Evolutionary conservation across 257 asterid species (phyloP), one percentile per base, ranked within the genome.

Genomic region (Agastache rugosa): DNA sequence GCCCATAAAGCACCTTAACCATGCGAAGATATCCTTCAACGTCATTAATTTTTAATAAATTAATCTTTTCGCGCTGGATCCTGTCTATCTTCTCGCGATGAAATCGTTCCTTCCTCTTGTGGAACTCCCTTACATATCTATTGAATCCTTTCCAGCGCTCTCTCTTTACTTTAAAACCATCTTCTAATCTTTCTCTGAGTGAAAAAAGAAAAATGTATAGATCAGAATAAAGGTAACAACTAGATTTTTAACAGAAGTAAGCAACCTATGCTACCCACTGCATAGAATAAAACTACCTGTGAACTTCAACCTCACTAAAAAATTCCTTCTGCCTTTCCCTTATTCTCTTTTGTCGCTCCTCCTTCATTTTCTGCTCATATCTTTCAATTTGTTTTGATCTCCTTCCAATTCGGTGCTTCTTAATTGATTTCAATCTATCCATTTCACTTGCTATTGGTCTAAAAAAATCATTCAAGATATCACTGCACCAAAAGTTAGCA

Each of bases 21-120:
- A 95, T 95, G 76, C 99, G 93, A 77, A 95, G 97, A 82, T 95
- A 95, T 71, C 99, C 99, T 87, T 95, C 99, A 56, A 95, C 99
- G 29, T 95, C 99, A 88, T 95, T 95, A 79, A 95, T 89, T 83
- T 95, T 95, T 77, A 95, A 75, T 67, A 95, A 82, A 87, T 95
- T 95, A 85, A 95, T 95, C 83, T 95, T 95, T 83, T 95, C 99
- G 11, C 99, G 98, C 84, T 95, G 99, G 80, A 95, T 95, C 83
- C 98, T 87, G 81, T 95, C 99, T 74, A 85, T 95, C 91, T 92
- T 95, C 91, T 95, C 99, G 60, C 99, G 98, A 62, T 95, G 89
- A 82, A 88, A 86, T 80, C 97, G 82, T 87, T 95, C 99, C 87
- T 89, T 95, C 87, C 94, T 92, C 81, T 95, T 95, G 71, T 95